A percentile compares a stretch with the other conserved stretches of the same genome.
Evolutionary conservation across 2,329 filamentous ascomycete genomes (phyloP).

Genomic region (Pezizomycotina sp.): DNA sequence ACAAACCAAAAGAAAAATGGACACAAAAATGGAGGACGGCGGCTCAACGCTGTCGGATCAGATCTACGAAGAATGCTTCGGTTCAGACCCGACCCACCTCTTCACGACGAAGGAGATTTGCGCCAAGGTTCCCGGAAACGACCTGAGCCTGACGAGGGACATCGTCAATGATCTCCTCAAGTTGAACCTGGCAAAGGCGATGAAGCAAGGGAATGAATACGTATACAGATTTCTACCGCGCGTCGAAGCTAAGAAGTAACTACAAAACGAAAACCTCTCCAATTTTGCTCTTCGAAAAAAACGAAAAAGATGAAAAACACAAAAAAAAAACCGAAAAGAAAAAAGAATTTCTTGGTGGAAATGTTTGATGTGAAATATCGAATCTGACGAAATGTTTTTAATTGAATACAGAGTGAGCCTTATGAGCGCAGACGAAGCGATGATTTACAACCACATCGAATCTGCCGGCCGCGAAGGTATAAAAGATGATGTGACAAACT

Average conservation of each 20-base stretch:
- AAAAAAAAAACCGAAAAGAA: conserved; percentile 1
- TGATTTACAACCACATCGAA: conserved; percentile 83
- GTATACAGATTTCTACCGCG: conserved; percentile 24
- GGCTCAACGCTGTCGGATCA: too few species aligned
- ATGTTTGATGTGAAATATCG: not conserved
- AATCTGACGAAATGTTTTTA: conserved; percentile 1
- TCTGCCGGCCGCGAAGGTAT: conserved; percentile 64
- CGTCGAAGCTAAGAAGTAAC: too few species aligned
- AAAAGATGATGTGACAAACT: too few species aligned
- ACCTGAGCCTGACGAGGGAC: conserved; percentile 5
- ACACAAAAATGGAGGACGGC: too few species aligned
- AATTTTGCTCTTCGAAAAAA: too few species aligned
- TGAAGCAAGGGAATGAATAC: conserved; percentile 22
- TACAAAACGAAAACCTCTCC: too few species aligned
- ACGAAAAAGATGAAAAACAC: too few species aligned
- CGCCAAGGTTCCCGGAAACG: conserved; percentile 8
- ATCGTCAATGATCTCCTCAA: conserved; percentile 23
- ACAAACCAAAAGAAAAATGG: too few species aligned
- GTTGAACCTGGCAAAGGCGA: conserved; percentile 20
- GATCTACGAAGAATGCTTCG: too few species aligned
- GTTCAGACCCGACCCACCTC: conserved; percentile 11
- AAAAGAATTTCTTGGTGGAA: conserved; percentile 10
- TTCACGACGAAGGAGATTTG: conserved; percentile 10
- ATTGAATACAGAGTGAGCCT: conserved; percentile 20
- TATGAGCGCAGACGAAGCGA: conserved; percentile 52